Conservation (phyloP, 495 filamentous ascomycete genomes). For the Chaetomium tenue region DNA sequence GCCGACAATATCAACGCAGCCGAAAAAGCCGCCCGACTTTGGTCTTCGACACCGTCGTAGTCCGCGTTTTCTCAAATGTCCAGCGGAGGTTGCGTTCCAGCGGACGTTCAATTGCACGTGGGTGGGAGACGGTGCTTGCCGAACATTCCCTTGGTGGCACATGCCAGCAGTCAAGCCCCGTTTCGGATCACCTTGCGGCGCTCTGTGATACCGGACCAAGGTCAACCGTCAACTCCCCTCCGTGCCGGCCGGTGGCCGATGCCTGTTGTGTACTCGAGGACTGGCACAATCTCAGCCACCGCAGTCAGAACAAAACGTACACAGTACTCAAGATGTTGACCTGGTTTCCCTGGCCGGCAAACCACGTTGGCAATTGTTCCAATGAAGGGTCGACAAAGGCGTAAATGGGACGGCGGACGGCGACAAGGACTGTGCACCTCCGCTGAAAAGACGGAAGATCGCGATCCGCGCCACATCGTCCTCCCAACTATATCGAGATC, state of each 20-base stretch:
- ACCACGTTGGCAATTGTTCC: conserved; percentile 9
- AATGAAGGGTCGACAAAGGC: not conserved
- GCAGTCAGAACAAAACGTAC: not conserved
- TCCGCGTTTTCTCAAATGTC: no score
- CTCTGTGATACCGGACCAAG: conserved; percentile 3
- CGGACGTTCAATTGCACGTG: not conserved
- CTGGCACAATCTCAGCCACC: conserved; percentile 10
- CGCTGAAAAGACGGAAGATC: not conserved
- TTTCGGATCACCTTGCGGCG: conserved; percentile 9
- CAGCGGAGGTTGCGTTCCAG: not conserved
- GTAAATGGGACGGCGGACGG: conserved; percentile 5
- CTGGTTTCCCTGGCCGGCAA: not conserved
- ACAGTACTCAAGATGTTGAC: not conserved
- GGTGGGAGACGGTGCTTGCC: not conserved
- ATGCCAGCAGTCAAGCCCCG: conserved; percentile 7
- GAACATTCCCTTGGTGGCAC: not conserved
- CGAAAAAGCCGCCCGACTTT: conserved; percentile 7
- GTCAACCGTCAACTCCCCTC: not conserved
- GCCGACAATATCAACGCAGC: conserved; percentile 15
- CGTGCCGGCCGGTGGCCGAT: not conserved
- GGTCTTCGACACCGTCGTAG: conserved; percentile 9
- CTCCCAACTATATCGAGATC: not conserved
- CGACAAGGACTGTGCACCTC: conserved; percentile 1
- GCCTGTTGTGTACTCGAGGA: conserved; percentile 3
- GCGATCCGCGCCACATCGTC: not conserved